These are phyloP conservation scores for Fusarium continuum DNA, from an alignment of 2,329 filamentous ascomycete species.

Conservation along the genomic window DNA sequence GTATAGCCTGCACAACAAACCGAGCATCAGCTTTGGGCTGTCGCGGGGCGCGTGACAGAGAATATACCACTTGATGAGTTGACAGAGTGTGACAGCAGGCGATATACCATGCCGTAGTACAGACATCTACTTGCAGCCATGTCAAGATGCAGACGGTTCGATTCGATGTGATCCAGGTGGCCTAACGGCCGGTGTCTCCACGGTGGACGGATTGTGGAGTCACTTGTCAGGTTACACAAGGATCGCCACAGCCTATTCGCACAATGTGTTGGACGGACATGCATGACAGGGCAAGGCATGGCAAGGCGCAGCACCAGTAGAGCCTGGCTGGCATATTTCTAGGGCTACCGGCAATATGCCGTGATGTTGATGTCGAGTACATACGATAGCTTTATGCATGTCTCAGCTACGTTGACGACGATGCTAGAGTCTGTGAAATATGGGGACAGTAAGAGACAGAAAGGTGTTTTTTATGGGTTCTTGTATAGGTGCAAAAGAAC, in stretches of 20 bases:
- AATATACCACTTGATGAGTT: background rate
- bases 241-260: constrained; percentile 14
- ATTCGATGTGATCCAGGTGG: constrained; percentile 5
- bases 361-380: background rate
- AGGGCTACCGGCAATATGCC: constrained; percentile 19
- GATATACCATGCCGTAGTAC: background rate
- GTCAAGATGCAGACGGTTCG: constrained; percentile 3
- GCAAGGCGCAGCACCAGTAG: constrained; percentile 4
- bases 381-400: constrained; percentile 3
- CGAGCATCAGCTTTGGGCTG: background rate
- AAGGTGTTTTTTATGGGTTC: background rate
- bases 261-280: constrained; percentile 5
- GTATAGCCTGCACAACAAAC: background rate
- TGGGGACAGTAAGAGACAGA: background rate
- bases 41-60: background rate
- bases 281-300: constrained; percentile 3
- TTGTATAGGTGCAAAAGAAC: background rate
- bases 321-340: background rate
- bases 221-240: constrained; percentile 32
- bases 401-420: background rate
- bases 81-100: constrained; percentile 1
- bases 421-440: background rate
- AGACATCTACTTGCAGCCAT: constrained; percentile 3
- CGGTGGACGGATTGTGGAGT: constrained; percentile 11
- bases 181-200: constrained; percentile 15